phyloP scores from a whole-genome alignment of 225 moss, liverwort and hornwort species.

The Pseudoscleropodium purum region DNA sequence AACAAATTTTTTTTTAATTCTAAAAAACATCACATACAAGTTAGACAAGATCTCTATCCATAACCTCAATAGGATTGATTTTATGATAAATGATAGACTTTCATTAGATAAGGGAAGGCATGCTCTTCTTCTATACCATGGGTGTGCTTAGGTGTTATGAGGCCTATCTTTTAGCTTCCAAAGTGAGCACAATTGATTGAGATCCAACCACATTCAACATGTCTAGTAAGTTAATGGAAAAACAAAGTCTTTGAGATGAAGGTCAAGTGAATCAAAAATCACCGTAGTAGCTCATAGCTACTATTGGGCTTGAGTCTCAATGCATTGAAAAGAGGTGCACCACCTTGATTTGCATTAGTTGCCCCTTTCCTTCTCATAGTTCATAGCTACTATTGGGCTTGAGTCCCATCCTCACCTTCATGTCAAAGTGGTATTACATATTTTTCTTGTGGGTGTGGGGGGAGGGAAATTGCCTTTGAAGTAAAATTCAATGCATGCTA shows the following conservation, averaged over 20 bases:
- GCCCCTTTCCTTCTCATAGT: no score
- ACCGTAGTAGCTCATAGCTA: not conserved
- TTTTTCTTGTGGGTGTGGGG: no score
- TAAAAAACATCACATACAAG: no score
- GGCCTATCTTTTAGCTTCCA: no score
- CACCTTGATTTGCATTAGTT: no score
- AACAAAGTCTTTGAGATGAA: not conserved
- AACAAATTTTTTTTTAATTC: not conserved
- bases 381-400: no score
- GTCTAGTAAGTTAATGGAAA: not conserved
- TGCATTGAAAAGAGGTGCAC: no score
- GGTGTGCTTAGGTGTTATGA: no score
- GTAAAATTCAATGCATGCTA: not conserved
- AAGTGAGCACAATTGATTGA: no score
- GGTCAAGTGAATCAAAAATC: not conserved
- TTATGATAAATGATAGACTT: fast-evolving
- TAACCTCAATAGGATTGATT: not conserved
- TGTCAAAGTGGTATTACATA: not conserved
- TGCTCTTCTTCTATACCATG: not conserved
- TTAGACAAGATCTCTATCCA: not conserved
- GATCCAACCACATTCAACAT: no score
- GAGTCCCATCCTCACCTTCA: fast-evolving
- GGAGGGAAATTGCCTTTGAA: not conserved
- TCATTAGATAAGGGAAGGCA: not conserved
- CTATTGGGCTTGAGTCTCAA: no score